phyloP scores from a whole-genome alignment of 192 early-diverging fungal species.

The Paraglomus occultum region DNA sequence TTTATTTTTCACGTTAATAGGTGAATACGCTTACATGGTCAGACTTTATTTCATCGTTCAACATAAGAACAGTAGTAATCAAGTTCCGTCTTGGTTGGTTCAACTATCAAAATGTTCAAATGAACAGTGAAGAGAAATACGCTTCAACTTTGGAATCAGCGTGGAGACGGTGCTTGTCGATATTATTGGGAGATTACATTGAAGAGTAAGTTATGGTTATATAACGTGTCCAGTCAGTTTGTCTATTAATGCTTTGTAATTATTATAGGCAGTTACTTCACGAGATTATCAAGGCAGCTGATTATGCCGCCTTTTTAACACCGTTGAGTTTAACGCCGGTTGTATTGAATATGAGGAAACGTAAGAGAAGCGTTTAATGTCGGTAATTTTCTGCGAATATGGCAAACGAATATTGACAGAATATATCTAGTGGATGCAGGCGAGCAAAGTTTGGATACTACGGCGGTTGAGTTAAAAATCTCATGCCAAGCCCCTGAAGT shows the following conservation, averaged over 20 bases:
- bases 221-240: neutral
- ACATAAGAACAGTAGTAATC: neutral
- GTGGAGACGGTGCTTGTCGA: neutral
- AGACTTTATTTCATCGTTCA: slow-evolving; percentile 20
- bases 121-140: neutral
- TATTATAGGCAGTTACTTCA: neutral
- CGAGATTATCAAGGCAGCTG: slow-evolving; percentile 9
- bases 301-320: slow-evolving; percentile 23
- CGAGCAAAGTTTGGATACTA: neutral
- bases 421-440: neutral
- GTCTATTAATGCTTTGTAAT: neutral
- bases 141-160: neutral
- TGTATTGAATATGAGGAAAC: slow-evolving; percentile 18
- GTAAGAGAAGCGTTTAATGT: neutral
- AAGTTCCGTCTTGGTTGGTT: slow-evolving; percentile 4
- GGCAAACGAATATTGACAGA: too few relatives aligned
- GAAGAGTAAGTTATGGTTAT: slow-evolving; percentile 1
- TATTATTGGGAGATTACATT: slow-evolving; percentile 16
- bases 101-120: neutral
- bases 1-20: slow-evolving; percentile 11
- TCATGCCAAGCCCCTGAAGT: slow-evolving; percentile 5
- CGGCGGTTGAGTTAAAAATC: slow-evolving; percentile 18
- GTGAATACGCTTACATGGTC: neutral
- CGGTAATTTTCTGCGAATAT: too few relatives aligned
- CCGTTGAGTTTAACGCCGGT: slow-evolving; percentile 22